A percentile compares a stretch with the other conserved stretches of the same genome.
Evolutionary conservation across 1,284 basidiomycete species (phyloP).

Genomic region (Cutaneotrichosporon cyanovorans): DNA sequence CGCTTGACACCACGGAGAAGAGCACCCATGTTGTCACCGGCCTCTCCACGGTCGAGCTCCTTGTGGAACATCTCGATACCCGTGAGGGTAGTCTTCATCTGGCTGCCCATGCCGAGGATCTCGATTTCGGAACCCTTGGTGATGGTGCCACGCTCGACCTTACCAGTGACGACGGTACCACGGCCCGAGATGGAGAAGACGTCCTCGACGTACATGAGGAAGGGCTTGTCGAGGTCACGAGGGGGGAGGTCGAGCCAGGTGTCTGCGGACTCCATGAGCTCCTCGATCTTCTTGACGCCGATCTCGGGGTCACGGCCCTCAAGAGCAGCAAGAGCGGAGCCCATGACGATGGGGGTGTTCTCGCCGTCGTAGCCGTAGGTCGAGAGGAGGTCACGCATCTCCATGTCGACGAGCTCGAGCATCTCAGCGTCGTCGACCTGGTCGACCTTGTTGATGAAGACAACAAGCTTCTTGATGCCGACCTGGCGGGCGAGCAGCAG

Average conservation of each 20-base stretch:
- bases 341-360: slow-evolving; percentile 92
- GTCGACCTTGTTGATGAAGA: slow-evolving; percentile 98
- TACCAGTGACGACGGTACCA: slow-evolving; percentile 95
- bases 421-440: slow-evolving; percentile 95
- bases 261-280: slow-evolving; percentile 83
- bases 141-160: slow-evolving; percentile 91
- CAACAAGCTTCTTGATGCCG: slow-evolving; percentile 95
- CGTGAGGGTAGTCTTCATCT: slow-evolving; percentile 88
- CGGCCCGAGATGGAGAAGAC: slow-evolving; percentile 97
- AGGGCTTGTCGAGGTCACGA: slow-evolving; percentile 97
- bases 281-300: slow-evolving; percentile 73
- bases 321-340: slow-evolving; percentile 90
- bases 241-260: slow-evolving; percentile 89
- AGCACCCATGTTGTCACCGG: slow-evolving; percentile 99
- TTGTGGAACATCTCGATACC: slow-evolving; percentile 99
- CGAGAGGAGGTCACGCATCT: slow-evolving; percentile 95
- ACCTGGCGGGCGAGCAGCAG: slow-evolving; percentile 95
- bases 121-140: slow-evolving; percentile 92
- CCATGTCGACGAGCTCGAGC: slow-evolving; percentile 99
- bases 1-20: slow-evolving; percentile 95
- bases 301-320: slow-evolving; percentile 73
- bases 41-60: slow-evolving; percentile 95
- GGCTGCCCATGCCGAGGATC: slow-evolving; percentile 77
- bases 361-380: slow-evolving; percentile 96
- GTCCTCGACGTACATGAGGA: slow-evolving; percentile 95